phyloP scores from a whole-genome alignment of 192 early-diverging fungal genomes.

The Phlyctochytrium planicorne region DNA sequence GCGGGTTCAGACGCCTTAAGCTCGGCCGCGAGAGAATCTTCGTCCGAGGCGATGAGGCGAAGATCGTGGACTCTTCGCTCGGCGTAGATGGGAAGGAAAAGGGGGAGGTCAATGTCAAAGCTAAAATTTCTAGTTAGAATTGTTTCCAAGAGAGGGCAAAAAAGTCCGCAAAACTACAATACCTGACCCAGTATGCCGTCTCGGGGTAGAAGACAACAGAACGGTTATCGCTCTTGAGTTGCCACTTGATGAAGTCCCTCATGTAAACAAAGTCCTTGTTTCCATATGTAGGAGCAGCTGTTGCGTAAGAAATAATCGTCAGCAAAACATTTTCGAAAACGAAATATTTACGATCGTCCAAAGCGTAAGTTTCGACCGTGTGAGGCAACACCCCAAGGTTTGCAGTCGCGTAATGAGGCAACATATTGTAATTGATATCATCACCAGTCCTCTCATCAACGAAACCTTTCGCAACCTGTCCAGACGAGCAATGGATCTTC shows the following conservation, averaged over 20 bases:
- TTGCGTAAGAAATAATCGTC: neutral
- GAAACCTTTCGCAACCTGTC: constrained; percentile 24
- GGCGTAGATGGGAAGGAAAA: constrained; percentile 26
- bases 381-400: constrained; percentile 22
- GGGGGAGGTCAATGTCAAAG: constrained; percentile 31
- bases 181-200: constrained; percentile 22
- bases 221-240: constrained; percentile 17
- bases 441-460: constrained; percentile 12
- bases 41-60: constrained; percentile 23
- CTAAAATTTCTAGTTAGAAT: constrained; percentile 4
- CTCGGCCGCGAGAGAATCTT: constrained; percentile 3
- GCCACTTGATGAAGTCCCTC: constrained; percentile 26
- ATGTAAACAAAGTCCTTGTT: constrained; percentile 30
- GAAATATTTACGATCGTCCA: constrained; percentile 17
- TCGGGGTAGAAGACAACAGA: constrained; percentile 30
- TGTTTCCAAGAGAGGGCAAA: neutral
- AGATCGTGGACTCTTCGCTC: constrained; percentile 28
- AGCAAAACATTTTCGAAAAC: neutral
- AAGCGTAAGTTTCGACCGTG: constrained; percentile 22
- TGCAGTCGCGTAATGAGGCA: constrained; percentile 17
- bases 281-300: constrained; percentile 26
- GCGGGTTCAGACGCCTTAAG: too few relatives aligned
- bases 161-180: neutral
- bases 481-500: constrained; percentile 30
- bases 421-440: constrained; percentile 30